Percentiles rank a stretch among this genome's conserved stretches.
These are phyloP conservation scores for Nymphaea colorata DNA, from an alignment of 164 flowering plant species.

Conservation along the genomic window DNA sequence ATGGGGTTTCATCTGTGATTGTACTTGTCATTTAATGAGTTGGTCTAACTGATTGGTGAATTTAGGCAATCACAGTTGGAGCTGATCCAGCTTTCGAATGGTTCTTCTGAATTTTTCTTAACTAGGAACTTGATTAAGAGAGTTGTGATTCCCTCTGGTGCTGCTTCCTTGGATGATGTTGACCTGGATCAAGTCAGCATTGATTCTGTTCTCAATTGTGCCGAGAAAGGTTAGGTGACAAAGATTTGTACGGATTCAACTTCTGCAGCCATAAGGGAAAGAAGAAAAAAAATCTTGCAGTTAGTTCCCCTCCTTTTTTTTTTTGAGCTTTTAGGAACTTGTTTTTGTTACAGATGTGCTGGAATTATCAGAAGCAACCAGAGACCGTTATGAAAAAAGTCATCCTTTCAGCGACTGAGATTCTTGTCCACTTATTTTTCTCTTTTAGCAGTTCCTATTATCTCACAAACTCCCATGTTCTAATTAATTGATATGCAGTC, in stretches of 20 bases:
- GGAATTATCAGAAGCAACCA: constrained; percentile 93
- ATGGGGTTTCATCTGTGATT: background rate
- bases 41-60: constrained; percentile 4
- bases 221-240: constrained; percentile 49
- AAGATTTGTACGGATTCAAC: no score
- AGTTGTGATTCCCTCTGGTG: constrained; percentile 96
- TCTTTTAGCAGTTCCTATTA: background rate
- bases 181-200: constrained; percentile 98
- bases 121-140: constrained; percentile 85
- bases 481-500: no score
- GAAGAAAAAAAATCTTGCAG: no score
- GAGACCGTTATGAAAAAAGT: constrained; percentile 75
- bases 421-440: background rate
- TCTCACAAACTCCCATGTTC: no score
- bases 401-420: constrained; percentile 50
- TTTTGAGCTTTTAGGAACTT: no score
- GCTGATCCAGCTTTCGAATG: constrained; percentile 65
- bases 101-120: constrained; percentile 68
- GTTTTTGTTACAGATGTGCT: constrained; percentile 13
- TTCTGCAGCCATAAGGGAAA: no score
- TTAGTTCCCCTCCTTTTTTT: no score
- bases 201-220: constrained; percentile 75
- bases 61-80: constrained; percentile 60
- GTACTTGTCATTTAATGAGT: background rate
- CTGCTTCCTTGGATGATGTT: constrained; percentile 89